These are phyloP conservation scores for Diaporthe velutina DNA, from an alignment of 2,329 filamentous ascomycete genomes.

Conservation along the genomic window DNA sequence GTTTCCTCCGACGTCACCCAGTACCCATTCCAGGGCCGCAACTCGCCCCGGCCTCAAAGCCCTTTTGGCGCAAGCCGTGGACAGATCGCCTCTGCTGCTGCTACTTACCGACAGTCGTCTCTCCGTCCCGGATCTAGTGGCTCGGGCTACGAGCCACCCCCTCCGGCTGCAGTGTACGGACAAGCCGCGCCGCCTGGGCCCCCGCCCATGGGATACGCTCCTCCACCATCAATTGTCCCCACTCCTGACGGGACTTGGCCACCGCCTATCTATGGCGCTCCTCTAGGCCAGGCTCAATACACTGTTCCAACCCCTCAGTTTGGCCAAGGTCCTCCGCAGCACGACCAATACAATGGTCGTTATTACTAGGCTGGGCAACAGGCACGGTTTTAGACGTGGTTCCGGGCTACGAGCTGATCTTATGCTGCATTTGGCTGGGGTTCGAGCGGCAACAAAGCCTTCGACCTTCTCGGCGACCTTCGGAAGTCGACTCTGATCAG, in stretches of 20 bases:
- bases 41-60: conserved; percentile 56
- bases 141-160: conserved; percentile 54
- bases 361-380: conserved; percentile 35
- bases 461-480: background rate
- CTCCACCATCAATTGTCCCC: conserved; percentile 23
- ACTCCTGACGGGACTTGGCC: conserved; percentile 38
- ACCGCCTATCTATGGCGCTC: conserved; percentile 33
- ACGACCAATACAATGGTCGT: conserved; percentile 36
- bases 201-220: conserved; percentile 32
- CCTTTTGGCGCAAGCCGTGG: conserved; percentile 57
- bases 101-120: conserved; percentile 65
- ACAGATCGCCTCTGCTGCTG: conserved; percentile 54
- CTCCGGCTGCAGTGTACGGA: conserved; percentile 49
- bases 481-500: background rate
- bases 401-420: background rate
- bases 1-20: conserved; percentile 42
- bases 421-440: background rate
- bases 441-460: background rate
- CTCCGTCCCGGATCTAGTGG: conserved; percentile 62
- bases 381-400: too few species aligned
- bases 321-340: conserved; percentile 37
- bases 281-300: conserved; percentile 28
- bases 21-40: conserved; percentile 43
- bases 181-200: conserved; percentile 32
- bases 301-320: conserved; percentile 33